Conservation (phyloP, 345 rosid genomes). For the Anacardium occidentale region DNA sequence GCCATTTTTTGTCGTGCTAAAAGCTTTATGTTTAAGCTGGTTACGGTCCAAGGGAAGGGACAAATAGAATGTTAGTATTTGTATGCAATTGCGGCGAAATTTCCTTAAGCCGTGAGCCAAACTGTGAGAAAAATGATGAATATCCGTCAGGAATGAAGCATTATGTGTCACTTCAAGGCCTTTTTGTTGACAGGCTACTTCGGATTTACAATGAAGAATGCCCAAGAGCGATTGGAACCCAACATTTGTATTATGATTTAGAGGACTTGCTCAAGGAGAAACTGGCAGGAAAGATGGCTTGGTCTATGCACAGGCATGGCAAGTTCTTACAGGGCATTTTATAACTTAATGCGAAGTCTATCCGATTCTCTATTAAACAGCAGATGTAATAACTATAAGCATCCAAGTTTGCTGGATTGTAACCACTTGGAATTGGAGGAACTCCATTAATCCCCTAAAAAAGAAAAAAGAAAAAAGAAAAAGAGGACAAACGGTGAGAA, state of each 20-base stretch:
- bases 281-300: conserved; percentile 42
- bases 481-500: neutral
- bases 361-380: conserved; percentile 53
- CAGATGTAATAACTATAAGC: conserved; percentile 79
- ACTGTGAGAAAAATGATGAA: no score
- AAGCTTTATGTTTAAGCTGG: no score
- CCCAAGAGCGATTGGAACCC: conserved; percentile 40
- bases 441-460: conserved; percentile 70
- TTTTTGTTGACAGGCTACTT: conserved; percentile 17
- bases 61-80: no score
- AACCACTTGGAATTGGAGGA: conserved; percentile 55
- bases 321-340: conserved; percentile 56
- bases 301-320: conserved; percentile 91
- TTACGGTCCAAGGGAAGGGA: no score
- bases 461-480: neutral
- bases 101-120: neutral
- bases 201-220: conserved; percentile 53
- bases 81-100: neutral
- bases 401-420: conserved; percentile 99
- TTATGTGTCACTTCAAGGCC: conserved; percentile 48
- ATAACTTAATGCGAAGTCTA: conserved; percentile 76
- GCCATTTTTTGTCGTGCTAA: no score
- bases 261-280: conserved; percentile 73
- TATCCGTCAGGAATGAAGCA: conserved; percentile 93
- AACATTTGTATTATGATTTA: conserved; percentile 63